phyloP scores from a whole-genome alignment of 768 basidiomycete genomes.

The Trametopsis cervina region DNA sequence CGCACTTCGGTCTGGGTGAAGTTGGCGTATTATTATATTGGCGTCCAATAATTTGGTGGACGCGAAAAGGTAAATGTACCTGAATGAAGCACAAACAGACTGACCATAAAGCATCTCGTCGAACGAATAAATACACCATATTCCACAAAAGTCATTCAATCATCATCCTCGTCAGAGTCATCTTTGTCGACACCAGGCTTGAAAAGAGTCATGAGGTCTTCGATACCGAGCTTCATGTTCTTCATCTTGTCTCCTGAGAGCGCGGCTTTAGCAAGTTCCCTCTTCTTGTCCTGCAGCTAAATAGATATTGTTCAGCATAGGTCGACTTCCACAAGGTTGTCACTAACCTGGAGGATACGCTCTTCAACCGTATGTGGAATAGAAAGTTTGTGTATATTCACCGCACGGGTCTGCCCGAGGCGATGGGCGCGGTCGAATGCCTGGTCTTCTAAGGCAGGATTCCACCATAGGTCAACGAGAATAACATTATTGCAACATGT shows the following conservation, averaged over 20 bases:
- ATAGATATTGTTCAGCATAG: neutral
- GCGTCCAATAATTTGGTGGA: no score
- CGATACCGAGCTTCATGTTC: constrained; percentile 74
- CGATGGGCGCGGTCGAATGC: constrained; percentile 91
- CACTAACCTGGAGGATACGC: constrained; percentile 63
- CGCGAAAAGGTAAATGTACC: no score
- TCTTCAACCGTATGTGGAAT: constrained; percentile 85
- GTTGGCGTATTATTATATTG: no score
- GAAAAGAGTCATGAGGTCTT: constrained; percentile 83
- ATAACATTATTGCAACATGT: constrained; percentile 94
- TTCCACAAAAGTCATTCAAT: no score
- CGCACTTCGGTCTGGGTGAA: no score
- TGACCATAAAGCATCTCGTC: no score
- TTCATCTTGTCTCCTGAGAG: constrained; percentile 85
- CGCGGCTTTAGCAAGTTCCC: constrained; percentile 76
- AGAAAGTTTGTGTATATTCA: constrained; percentile 85
- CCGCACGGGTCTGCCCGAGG: constrained; percentile 80
- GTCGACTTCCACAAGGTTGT: neutral
- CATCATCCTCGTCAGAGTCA: constrained; percentile 36
- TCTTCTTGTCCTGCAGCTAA: constrained; percentile 91
- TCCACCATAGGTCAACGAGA: constrained; percentile 94
- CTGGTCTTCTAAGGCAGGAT: constrained; percentile 86
- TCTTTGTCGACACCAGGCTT: constrained; percentile 49
- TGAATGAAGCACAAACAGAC: no score
- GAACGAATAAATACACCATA: no score